Evolutionary conservation across 331 rosid species (phyloP), one percentile per base, ranked within the genome.

Genomic region (Dryas integrifolia): DNA sequence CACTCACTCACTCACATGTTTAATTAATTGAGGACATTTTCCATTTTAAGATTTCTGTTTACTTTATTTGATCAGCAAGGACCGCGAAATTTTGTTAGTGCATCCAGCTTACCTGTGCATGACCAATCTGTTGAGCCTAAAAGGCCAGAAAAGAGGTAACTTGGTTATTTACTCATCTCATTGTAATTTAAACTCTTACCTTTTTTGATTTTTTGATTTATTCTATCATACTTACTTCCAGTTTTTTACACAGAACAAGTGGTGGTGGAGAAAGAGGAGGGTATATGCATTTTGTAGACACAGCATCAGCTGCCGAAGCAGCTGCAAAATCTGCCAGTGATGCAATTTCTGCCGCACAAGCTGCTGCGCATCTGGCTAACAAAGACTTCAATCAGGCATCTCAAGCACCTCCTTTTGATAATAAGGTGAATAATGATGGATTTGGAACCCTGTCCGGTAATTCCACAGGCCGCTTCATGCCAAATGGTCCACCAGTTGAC

Each of bases 261-360:
- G 47, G 47, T 15, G 69, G 87, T 2, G 57, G 87, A 69, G 83
- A 59, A 70, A 62, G 67, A 9, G 65, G 68, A 18, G 35, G 35
- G 15, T 59, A 56, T 15, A 51, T 73, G 83, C 80, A 85, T 50
- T 91, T 81, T 44, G 80, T 77, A 69, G 85, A 89, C 80, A 68
- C 93, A 0, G 83, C 77, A 46, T 77, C 93, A 61, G 93, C 96
- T 51, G 96, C 96, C 24, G 91, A 87, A 81, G 93, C 96, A 63
- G 99, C 99, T 45, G 96, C 98, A 24, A 92, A 90, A 82, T 81
- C 89, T 51, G 97, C 98, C 0, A 88, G 80, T 78, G 86, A 85
- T 68, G 98, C 99, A 49, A 81, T 92, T 38, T 96, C 97, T 24
- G 99, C 97, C 35, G 96, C 97, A 12, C 91, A 95, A 81, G 93